A percentile compares a stretch with the other conserved stretches of the same genome.
Evolutionary conservation across 169 alveolate species (phyloP).

Genomic region (Eimeria zaria): DNA sequence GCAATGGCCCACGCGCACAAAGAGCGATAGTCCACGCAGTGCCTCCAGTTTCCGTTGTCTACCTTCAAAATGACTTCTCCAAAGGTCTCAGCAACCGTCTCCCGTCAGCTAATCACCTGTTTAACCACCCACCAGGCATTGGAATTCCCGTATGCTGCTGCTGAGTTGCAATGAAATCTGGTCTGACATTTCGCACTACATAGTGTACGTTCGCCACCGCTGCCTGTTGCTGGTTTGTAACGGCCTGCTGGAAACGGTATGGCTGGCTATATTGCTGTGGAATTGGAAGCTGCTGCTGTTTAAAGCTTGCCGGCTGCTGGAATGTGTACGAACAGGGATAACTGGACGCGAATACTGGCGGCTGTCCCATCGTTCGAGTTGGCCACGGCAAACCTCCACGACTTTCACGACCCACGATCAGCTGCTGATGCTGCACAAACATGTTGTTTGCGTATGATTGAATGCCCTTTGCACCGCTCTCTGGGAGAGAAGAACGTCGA

Average conservation of each 20-base stretch:
- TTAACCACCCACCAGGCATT: neutral
- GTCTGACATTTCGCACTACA: neutral
- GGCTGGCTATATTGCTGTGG: constrained; percentile 27
- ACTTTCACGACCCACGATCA: neutral
- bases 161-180: constrained; percentile 10
- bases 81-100: neutral
- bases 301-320: constrained; percentile 25
- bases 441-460: neutral
- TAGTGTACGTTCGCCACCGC: neutral
- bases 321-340: neutral
- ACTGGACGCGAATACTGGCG: neutral
- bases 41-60: neutral
- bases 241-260: neutral
- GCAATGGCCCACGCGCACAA: neutral
- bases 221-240: constrained; percentile 29
- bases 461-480: neutral
- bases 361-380: neutral
- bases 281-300: constrained; percentile 19
- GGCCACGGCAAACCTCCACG: constrained; percentile 15
- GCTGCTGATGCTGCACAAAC: constrained; percentile 3
- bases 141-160: constrained; percentile 29
- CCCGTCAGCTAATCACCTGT: neutral
- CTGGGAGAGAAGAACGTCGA: constrained; percentile 59
- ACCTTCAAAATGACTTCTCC: neutral
- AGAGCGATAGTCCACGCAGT: neutral